phyloP scores from a whole-genome alignment of 768 basidiomycete species.

The Tulasnella sp. region DNA sequence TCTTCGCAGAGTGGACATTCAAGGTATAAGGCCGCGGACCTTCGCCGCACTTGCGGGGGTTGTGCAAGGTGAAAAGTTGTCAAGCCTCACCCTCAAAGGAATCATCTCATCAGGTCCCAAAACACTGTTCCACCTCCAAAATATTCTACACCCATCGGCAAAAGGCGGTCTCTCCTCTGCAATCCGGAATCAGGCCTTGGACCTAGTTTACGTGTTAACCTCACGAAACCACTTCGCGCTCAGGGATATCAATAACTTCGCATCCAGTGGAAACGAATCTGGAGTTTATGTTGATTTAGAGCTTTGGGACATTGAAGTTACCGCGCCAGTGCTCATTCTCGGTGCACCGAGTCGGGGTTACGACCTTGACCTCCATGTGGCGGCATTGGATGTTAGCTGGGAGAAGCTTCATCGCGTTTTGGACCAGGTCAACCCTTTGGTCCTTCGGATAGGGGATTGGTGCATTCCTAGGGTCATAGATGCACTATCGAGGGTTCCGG shows the following conservation, averaged over 20 bases:
- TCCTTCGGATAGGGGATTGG: not conserved
- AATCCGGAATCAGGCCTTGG: not conserved
- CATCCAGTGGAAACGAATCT: not conserved
- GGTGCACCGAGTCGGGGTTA: not conserved
- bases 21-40: no score
- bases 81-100: not conserved
- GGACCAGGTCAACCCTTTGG: not conserved
- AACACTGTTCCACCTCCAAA: not conserved
- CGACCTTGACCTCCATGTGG: not conserved
- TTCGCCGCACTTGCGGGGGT: not conserved
- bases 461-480: not conserved
- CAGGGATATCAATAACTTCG: not conserved
- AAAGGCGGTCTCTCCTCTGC: not conserved
- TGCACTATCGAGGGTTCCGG: not conserved
- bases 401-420: not conserved
- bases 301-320: not conserved
- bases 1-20: not conserved
- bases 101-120: not conserved
- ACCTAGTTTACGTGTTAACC: not conserved
- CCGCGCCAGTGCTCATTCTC: not conserved
- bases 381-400: not conserved
- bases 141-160: not conserved
- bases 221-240: not conserved
- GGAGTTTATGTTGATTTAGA: not conserved
- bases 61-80: not conserved